Base-by-base conservation (phyloP, 179 eudicot genomes). In the Monotropa hypopitys region DNA sequence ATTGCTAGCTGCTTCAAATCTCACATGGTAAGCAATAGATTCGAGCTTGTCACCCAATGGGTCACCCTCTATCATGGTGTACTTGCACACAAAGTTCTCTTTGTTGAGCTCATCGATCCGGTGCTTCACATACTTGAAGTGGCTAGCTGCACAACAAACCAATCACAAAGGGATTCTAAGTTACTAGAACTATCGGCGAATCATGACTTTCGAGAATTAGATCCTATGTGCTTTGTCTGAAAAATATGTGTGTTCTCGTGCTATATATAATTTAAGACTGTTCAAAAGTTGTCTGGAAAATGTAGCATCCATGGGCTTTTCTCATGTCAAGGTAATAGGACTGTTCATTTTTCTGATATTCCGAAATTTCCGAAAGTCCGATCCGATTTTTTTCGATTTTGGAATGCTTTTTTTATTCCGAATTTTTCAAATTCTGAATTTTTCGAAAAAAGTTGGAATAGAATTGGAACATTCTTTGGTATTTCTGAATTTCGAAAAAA, bases 51-150 rank as follows among this genome's bases (percentile, higher is more conserved):
- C 80, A 0, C 73, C 71, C 9, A 84, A 3, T 0, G 54, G 53
- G 33, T 46, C 84, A 21, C 86, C 86, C 51, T 81, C 86, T 20
- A 76, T 33, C 47, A 78, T 16, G 6, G 82, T 70, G 75, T 74
- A 84, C 15, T 72, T 84, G 79, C 71, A 61, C 21, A 53, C 38
- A 4, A 74, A 65, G 20, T 78, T 78, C 35, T 72, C 71, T 16
- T 38, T 53, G 71, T 84, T 78, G 0, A 84, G 43, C 1, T 30
- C 79, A 4, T 78, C 82, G 1, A 84, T 73, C 42, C 49, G 49
- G 74, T 78, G 53, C 72, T 84, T 80, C 70, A 83, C 70, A 26
- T 74, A 73, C 69, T 61, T 83, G 67, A 72, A 77, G 5, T 40
- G 77, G 50, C 68, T 61, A 10, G 56, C 82, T 83, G 75, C 77